Percentiles rank a stretch among this genome's conserved stretches.
These are phyloP conservation scores for Trichoderma endophyticum DNA, from an alignment of 2,329 filamentous ascomycete genomes.

Conservation along the genomic window DNA sequence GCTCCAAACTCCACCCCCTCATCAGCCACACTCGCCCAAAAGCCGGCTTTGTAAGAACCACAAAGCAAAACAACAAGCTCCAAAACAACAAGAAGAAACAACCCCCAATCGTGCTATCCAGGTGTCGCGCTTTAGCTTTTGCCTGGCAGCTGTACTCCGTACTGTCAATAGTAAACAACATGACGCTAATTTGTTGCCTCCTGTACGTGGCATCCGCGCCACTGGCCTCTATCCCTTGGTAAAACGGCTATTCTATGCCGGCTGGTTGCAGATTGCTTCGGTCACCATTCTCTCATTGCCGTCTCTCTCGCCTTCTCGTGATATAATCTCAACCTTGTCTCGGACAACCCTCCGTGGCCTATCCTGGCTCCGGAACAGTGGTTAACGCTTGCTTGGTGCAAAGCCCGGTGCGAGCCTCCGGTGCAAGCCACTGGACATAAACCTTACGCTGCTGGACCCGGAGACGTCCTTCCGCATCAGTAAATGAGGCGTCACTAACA, in stretches of 20 bases:
- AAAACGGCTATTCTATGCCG: constrained; percentile 2
- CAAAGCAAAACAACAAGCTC: not conserved
- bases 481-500: not conserved
- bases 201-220: not conserved
- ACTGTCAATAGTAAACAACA: not conserved
- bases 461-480: constrained; percentile 3
- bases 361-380: not conserved
- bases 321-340: not conserved
- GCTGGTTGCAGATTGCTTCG: not conserved
- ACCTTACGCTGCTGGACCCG: not conserved
- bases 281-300: not conserved
- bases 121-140: not conserved
- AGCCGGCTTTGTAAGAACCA: not conserved
- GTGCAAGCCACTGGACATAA: not conserved
- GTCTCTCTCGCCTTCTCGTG: not conserved
- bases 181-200: not conserved
- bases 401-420: not conserved
- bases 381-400: not conserved
- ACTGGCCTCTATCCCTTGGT: not conserved
- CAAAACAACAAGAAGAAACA: not conserved
- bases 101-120: not conserved
- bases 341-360: not conserved
- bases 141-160: not conserved
- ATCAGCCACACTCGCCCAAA: not conserved
- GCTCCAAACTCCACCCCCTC: not conserved